These are phyloP conservation scores for Xylaria polymorpha DNA, from an alignment of 2,329 filamentous ascomycete species.

Conservation along the genomic window DNA sequence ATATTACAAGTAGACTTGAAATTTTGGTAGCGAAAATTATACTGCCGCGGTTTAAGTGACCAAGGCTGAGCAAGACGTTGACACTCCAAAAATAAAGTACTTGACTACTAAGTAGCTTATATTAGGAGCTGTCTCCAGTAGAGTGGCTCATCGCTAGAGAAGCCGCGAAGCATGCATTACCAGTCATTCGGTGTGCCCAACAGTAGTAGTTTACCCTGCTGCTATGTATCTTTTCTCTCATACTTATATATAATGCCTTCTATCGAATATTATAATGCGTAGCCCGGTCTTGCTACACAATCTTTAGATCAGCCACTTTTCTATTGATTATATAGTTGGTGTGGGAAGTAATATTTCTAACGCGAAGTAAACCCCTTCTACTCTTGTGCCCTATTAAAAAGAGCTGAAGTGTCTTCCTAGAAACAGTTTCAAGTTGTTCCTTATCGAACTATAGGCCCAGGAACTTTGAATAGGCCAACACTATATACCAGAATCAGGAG, in stretches of 20 bases:
- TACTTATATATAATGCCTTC: background rate
- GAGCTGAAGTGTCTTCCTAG: background rate
- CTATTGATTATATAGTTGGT: background rate
- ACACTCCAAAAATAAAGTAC: background rate
- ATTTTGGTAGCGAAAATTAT: background rate
- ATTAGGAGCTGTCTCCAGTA: background rate
- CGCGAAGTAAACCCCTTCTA: background rate
- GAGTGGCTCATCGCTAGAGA: background rate
- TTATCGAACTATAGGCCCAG: background rate
- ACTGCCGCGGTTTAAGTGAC: background rate
- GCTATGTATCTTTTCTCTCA: background rate
- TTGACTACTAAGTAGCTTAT: constrained; percentile 7
- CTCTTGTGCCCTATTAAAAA: background rate
- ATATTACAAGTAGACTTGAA: background rate
- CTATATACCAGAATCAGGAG: background rate
- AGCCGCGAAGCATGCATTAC: background rate
- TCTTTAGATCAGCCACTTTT: background rate
- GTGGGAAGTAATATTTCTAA: background rate
- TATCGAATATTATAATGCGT: background rate
- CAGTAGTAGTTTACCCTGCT: background rate
- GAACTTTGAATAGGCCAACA: background rate
- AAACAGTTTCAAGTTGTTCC: background rate
- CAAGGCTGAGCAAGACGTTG: background rate
- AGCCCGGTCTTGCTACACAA: background rate
- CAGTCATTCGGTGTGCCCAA: background rate